Conservation (phyloP, 148 eudicot species). For the Bassia scoparia region DNA sequence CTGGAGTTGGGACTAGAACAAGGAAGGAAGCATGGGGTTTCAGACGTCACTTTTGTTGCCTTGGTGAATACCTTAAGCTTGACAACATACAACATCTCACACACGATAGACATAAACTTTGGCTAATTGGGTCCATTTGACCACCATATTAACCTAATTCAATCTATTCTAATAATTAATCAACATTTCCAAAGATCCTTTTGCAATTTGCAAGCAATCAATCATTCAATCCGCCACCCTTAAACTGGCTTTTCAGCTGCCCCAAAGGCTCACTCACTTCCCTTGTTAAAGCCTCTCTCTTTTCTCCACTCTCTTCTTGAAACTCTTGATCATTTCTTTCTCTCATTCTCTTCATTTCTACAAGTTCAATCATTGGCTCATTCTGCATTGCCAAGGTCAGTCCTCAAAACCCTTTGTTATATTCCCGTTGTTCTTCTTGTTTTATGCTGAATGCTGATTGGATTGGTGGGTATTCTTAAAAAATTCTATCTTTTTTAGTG, state of each 20-base stretch:
- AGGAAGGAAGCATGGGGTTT: neutral
- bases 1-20: too few species aligned
- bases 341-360: neutral
- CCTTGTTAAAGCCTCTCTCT: constrained; percentile 12
- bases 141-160: neutral
- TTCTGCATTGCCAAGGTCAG: constrained; percentile 47
- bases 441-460: neutral
- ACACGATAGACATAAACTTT: neutral
- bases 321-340: neutral
- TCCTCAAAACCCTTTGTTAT: neutral
- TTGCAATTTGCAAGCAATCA: too few species aligned
- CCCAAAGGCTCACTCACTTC: constrained; percentile 34
- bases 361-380: constrained; percentile 42
- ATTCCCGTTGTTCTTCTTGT: neutral
- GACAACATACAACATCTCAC: neutral
- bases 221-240: constrained; percentile 5
- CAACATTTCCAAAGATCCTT: too few species aligned
- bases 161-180: neutral
- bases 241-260: constrained; percentile 32
- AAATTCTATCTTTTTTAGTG: neutral
- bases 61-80: constrained; percentile 16
- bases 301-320: neutral
- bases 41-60: constrained; percentile 7
- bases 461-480: neutral
- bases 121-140: constrained; percentile 17